phyloP scores from a whole-genome alignment of 2,329 filamentous ascomycete species.

The Ophiocordyceps polyrhachis-furcata region DNA sequence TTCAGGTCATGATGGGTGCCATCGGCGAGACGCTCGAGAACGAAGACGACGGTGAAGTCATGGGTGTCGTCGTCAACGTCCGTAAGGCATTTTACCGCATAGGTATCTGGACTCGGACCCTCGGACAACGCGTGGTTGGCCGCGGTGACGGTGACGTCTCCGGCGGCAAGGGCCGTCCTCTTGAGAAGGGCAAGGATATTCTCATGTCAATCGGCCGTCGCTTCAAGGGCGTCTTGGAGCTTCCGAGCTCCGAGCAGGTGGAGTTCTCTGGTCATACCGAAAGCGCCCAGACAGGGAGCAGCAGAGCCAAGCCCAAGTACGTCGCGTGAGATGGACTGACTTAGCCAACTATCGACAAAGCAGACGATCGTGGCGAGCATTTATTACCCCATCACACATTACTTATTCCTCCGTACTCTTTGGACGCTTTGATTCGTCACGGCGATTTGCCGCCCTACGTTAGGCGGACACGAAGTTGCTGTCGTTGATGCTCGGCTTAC shows the following conservation, averaged over 20 bases:
- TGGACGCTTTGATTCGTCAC: neutral
- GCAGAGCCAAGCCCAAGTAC: conserved; percentile 89
- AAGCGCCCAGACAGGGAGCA: conserved; percentile 80
- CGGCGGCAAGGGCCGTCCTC: conserved; percentile 57
- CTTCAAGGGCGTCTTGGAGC: conserved; percentile 82
- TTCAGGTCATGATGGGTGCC: conserved; percentile 88
- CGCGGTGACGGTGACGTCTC: conserved; percentile 56
- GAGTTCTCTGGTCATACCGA: conserved; percentile 98
- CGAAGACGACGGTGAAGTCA: conserved; percentile 88
- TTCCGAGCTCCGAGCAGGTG: conserved; percentile 57
- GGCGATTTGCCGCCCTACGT: neutral
- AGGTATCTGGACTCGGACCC: conserved; percentile 90
- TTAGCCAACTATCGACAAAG: neutral
- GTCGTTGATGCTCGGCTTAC: neutral
- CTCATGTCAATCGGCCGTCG: conserved; percentile 68
- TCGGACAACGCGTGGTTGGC: conserved; percentile 63
- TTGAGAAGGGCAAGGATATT: conserved; percentile 70
- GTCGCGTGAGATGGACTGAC: conserved; percentile 35
- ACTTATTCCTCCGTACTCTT: neutral
- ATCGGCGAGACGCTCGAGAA: conserved; percentile 96
- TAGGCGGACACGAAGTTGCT: neutral
- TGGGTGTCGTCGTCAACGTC: conserved; percentile 98
- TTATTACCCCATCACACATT: neutral
- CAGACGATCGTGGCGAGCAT: neutral
- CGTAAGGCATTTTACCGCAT: conserved; percentile 97